Conservation (phyloP, 768 basidiomycete genomes). For the Sutorius australiensis region DNA sequence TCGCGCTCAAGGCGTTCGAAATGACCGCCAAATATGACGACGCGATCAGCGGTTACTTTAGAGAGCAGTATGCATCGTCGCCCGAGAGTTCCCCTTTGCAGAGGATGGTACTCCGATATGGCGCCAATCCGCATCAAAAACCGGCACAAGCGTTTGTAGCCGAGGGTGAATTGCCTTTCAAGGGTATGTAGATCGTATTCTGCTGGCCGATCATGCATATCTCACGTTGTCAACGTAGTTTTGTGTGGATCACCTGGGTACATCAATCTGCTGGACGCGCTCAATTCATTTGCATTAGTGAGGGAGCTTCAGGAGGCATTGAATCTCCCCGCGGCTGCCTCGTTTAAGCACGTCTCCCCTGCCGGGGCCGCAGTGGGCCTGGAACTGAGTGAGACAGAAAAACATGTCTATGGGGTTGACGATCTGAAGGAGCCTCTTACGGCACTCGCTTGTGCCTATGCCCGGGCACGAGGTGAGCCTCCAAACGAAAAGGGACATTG, state of each 20-base stretch:
- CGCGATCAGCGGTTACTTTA: constrained; percentile 94
- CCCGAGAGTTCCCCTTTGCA: constrained; percentile 78
- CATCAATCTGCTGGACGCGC: constrained; percentile 95
- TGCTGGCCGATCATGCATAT: background rate
- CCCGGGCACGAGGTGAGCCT: constrained; percentile 81
- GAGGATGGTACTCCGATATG: constrained; percentile 84
- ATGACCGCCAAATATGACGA: constrained; percentile 94
- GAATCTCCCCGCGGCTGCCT: constrained; percentile 89
- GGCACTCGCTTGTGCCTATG: constrained; percentile 88
- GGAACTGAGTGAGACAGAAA: constrained; percentile 76
- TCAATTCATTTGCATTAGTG: constrained; percentile 96
- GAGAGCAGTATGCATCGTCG: constrained; percentile 89
- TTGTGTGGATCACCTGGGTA: constrained; percentile 95
- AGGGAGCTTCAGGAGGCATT: constrained; percentile 89
- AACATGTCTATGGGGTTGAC: constrained; percentile 94
- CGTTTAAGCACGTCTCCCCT: constrained; percentile 99
- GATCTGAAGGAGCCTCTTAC: constrained; percentile 90
- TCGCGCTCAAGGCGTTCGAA: constrained; percentile 97
- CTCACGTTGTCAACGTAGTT: constrained; percentile 42
- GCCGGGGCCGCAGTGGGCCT: constrained; percentile 95
- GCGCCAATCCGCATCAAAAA: constrained; percentile 98
- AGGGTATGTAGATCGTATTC: constrained; percentile 46
- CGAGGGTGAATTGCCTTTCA: constrained; percentile 88
- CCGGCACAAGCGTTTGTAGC: constrained; percentile 95
- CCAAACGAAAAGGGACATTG: background rate